Evolutionary conservation across 2,329 filamentous ascomycete genomes (phyloP), one percentile per base, ranked within the genome.

Genomic region (Incumbomyces delicatus): DNA sequence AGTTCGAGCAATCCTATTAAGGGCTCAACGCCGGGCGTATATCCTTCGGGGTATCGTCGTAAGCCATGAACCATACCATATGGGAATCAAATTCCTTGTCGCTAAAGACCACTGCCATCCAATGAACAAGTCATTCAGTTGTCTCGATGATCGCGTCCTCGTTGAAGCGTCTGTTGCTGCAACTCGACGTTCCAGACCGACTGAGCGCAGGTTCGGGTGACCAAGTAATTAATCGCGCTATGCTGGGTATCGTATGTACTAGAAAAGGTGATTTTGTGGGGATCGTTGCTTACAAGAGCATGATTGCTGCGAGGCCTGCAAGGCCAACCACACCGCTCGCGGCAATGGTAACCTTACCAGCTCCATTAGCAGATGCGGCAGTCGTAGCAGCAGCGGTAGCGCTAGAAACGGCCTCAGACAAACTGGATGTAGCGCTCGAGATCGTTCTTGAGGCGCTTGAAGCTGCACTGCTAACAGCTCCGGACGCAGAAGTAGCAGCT

Each of bases 291-390:
- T 65, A 70, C 55, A 69, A 57, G 22, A 64, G 56, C 46, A 70
- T 54, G 45, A 70, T 52, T 46, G 66, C 69, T 46, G 63, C 66
- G 30, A 72, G 55, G 51, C 68, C 69, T 31, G 67, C 59, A 39
- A 61, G 59, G 45, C 68, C 68, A 29, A 61, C 50, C 37, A 60
- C 38, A 31, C 53, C 52, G 30, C 57, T 45, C 39, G 52, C 46
- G 17, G 53, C 58, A 35, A 53, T 53, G 14, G 57, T 59, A 12
- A 52, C 55, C 33, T 58, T 51, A 5, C 53, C 52, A 33, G 40
- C 39, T 10, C 59, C 60, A 48, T 60, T 61, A 35, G 37, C 40
- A 31, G 57, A 32, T 46, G 51, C 41, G n/a, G 42, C 49, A 36
- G 48, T 53, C 29, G 53, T 51, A 35, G 50, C 51, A 27, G n/a